Conservation (phyloP, 2,329 filamentous ascomycete species). For the Trichoderma asperellum region DNA sequence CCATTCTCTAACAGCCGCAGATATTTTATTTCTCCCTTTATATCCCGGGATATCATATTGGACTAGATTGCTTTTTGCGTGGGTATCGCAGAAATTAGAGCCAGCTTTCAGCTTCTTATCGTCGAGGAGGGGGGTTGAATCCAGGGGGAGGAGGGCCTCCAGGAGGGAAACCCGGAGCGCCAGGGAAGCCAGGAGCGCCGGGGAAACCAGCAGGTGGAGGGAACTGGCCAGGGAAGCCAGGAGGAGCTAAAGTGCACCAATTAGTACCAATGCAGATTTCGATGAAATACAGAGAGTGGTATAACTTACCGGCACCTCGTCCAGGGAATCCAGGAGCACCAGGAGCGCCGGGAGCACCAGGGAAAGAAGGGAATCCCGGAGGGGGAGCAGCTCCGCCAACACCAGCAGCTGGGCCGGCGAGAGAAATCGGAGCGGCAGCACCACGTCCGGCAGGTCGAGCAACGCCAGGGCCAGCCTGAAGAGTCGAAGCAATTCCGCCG, state of each 20-base stretch:
- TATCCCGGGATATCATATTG: constrained; percentile 9
- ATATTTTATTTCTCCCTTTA: background rate
- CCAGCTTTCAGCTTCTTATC: constrained; percentile 43
- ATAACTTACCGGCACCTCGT: constrained; percentile 52
- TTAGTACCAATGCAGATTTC: constrained; percentile 39
- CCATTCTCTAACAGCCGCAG: constrained; percentile 26
- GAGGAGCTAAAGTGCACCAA: constrained; percentile 47
- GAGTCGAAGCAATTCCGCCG: constrained; percentile 68
- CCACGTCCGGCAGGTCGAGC: constrained; percentile 90
- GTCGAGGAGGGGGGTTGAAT: constrained; percentile 73
- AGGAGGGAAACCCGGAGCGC: constrained; percentile 57
- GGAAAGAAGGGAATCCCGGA: constrained; percentile 58
- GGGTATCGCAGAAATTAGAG: constrained; percentile 29
- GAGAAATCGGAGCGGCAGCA: constrained; percentile 67
- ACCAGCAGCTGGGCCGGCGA: constrained; percentile 85
- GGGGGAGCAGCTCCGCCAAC: constrained; percentile 75
- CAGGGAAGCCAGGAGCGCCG: constrained; percentile 43
- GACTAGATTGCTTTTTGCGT: constrained; percentile 23
- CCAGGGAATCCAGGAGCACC: constrained; percentile 53
- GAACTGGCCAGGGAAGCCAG: constrained; percentile 56
- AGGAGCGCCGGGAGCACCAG: constrained; percentile 56
- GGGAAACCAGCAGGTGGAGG: constrained; percentile 52
- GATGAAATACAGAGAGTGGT: background rate
- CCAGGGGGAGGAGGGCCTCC: constrained; percentile 61
- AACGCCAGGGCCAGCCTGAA: constrained; percentile 85